Percentiles rank a stretch among this genome's conserved stretches.
phyloP scores from a whole-genome alignment of 2,329 filamentous ascomycete genomes.

The Xylariomycetidae sp. region DNA sequence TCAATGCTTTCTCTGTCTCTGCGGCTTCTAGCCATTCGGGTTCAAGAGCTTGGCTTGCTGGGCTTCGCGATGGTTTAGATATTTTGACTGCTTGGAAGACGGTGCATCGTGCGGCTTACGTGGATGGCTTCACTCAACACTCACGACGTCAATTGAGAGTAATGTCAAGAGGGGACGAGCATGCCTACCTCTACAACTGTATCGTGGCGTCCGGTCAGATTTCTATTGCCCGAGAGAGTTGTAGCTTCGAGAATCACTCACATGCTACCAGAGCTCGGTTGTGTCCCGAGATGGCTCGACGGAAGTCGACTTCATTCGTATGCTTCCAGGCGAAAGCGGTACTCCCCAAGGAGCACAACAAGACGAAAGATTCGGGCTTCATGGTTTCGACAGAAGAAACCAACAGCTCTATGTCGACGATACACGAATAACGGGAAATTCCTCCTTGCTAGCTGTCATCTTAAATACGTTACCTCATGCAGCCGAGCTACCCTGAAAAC shows the following conservation, averaged over 20 bases:
- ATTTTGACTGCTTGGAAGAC: not conserved
- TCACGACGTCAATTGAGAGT: constrained; percentile 1
- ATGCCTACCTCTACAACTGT: constrained; percentile 17
- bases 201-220: not conserved
- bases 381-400: too few species aligned
- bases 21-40: constrained; percentile 27
- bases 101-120: constrained; percentile 12
- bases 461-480: too few species aligned
- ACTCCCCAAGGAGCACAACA: constrained; percentile 7
- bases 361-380: constrained; percentile 11
- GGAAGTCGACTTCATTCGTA: constrained; percentile 19
- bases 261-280: constrained; percentile 24
- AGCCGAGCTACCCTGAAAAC: constrained; percentile 15
- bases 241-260: constrained; percentile 19
- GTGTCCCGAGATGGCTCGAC: constrained; percentile 19
- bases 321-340: constrained; percentile 18
- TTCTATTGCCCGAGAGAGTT: too few species aligned
- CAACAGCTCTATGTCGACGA: too few species aligned
- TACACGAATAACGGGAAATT: too few species aligned
- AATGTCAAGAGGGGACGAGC: too few species aligned
- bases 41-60: constrained; percentile 27
- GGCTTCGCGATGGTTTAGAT: constrained; percentile 16
- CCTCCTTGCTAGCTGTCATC: too few species aligned
- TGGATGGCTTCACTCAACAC: constrained; percentile 16
- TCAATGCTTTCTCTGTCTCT: constrained; percentile 10